Conservation (phyloP, 1,284 basidiomycete species). For the Salmacisia buchloeana region DNA sequence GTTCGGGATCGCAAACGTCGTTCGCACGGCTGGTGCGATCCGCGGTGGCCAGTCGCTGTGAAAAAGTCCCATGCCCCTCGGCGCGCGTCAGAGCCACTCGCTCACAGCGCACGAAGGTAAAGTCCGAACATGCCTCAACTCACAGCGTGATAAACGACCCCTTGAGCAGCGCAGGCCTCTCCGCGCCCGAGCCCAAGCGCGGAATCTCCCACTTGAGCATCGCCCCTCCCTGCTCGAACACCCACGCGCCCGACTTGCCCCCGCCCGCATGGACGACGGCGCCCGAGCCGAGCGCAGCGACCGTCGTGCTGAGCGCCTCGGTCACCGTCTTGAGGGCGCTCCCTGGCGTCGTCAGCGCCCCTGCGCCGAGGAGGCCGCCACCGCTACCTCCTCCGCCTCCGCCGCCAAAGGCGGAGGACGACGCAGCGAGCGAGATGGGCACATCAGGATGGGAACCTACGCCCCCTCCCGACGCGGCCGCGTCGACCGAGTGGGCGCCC, state of each 20-base stretch:
- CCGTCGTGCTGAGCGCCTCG: neutral
- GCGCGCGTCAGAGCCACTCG: neutral
- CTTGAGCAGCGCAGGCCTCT: constrained; percentile 20
- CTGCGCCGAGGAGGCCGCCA: neutral
- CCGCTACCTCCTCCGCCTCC: too few relatives aligned
- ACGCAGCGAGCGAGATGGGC: too few relatives aligned
- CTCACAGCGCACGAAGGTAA: neutral
- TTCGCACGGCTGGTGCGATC: constrained; percentile 1
- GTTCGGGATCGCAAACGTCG: constrained; percentile 63
- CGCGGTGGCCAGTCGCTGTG: constrained; percentile 7
- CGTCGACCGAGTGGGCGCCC: constrained; percentile 32
- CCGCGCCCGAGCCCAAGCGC: neutral
- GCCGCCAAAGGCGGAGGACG: too few relatives aligned
- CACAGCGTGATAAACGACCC: constrained; percentile 20
- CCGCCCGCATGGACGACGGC: constrained; percentile 14
- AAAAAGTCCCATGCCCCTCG: neutral
- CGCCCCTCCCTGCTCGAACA: neutral
- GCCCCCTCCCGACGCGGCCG: constrained; percentile 17
- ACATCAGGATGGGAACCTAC: constrained; percentile 1
- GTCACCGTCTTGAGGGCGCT: neutral
- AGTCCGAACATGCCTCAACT: neutral
- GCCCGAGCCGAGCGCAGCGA: constrained; percentile 1
- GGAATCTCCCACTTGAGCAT: constrained; percentile 2
- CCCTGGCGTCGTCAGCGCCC: neutral
- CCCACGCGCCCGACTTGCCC: neutral